Evolutionary conservation across 2,329 filamentous ascomycete species (phyloP).

Genomic region (Truncatella angustata): DNA sequence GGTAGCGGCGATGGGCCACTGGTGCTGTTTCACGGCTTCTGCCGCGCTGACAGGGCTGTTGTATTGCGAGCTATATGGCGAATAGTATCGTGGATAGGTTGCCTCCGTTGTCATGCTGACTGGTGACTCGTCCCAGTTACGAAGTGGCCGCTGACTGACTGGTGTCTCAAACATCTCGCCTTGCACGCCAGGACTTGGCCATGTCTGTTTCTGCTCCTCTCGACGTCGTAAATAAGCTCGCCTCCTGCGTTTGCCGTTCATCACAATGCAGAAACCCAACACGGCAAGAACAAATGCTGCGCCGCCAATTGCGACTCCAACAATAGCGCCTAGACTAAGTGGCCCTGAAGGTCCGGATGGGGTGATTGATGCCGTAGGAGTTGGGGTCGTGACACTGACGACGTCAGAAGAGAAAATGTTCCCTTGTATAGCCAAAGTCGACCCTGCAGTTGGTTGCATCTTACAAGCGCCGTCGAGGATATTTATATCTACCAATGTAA

Average conservation of each 20-base stretch:
- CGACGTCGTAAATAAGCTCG: conserved; percentile 49
- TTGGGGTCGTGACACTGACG: conserved; percentile 51
- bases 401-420: conserved; percentile 46
- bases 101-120: conserved; percentile 41
- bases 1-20: conserved; percentile 34
- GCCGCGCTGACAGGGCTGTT: conserved; percentile 53
- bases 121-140: conserved; percentile 54
- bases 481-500: conserved; percentile 21
- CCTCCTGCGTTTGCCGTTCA: conserved; percentile 54
- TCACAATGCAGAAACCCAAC: conserved; percentile 52
- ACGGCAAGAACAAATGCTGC: conserved; percentile 46
- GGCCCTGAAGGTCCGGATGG: conserved; percentile 42
- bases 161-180: conserved; percentile 51
- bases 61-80: conserved; percentile 59
- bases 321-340: conserved; percentile 52
- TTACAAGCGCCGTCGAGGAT: conserved; percentile 55
- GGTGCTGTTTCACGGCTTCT: conserved; percentile 29
- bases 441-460: conserved; percentile 47
- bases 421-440: conserved; percentile 49
- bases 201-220: conserved; percentile 40
- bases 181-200: conserved; percentile 35
- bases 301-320: conserved; percentile 55
- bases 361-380: conserved; percentile 36
- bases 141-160: conserved; percentile 50
- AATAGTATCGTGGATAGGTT: conserved; percentile 48